Conservation (phyloP, 495 filamentous ascomycete genomes). For the Xylaria nigripes region DNA sequence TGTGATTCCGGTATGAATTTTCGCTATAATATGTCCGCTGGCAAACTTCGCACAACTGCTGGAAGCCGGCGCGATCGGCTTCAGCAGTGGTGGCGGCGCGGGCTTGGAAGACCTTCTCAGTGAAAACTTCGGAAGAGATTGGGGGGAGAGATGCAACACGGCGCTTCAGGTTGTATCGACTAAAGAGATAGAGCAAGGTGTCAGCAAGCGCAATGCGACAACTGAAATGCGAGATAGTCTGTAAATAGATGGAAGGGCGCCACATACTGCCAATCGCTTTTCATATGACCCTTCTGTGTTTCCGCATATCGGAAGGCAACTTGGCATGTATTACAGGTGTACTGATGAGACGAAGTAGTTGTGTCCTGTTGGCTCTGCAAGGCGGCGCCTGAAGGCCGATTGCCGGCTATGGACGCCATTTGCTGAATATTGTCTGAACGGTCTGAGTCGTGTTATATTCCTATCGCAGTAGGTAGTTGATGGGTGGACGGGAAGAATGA, state of each 20-base stretch:
- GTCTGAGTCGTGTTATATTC: no score
- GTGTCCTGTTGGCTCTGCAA: conserved; percentile 27
- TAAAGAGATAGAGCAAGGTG: conserved; percentile 27
- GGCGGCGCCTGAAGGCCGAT: conserved; percentile 26
- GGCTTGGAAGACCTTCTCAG: conserved; percentile 92
- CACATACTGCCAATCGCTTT: conserved; percentile 95
- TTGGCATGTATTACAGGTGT: conserved; percentile 96
- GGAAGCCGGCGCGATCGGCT: conserved; percentile 81
- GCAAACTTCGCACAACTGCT: conserved; percentile 73
- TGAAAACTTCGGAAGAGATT: conserved; percentile 85
- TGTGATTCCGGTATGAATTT: conserved; percentile 88
- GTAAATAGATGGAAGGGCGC: not conserved
- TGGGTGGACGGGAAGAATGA: no score
- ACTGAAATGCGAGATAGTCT: not conserved
- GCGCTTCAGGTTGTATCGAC: conserved; percentile 95
- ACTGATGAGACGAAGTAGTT: conserved; percentile 59
- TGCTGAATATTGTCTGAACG: no score
- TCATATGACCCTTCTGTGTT: conserved; percentile 92
- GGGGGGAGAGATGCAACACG: conserved; percentile 87
- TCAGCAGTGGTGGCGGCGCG: conserved; percentile 75
- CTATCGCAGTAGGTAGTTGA: no score
- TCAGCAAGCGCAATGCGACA: conserved; percentile 7
- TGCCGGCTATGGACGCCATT: conserved; percentile 49
- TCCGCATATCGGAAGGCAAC: conserved; percentile 92
- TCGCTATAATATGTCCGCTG: conserved; percentile 92